A percentile compares a stretch with the other conserved stretches of the same genome.
These are phyloP conservation scores for Tanozyma kutaoensis DNA, from an alignment of 805 yeast species.

Conservation along the genomic window DNA sequence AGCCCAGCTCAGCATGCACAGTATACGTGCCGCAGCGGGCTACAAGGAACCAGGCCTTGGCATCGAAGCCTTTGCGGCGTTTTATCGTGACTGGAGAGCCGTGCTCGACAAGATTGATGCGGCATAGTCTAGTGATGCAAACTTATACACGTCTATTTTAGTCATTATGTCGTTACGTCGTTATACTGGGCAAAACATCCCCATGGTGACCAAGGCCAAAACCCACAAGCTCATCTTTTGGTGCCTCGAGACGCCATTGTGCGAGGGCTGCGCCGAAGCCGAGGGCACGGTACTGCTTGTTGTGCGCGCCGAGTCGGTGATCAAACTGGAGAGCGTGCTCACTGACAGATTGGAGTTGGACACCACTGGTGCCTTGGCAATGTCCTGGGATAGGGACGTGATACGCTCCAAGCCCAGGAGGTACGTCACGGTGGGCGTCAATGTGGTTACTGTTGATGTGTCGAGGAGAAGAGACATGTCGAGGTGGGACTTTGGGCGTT, in stretches of 20 bases:
- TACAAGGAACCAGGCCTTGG: slow-evolving; percentile 26
- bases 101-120: slow-evolving; percentile 3
- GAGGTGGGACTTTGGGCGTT: not conserved
- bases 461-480: not conserved
- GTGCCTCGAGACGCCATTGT: too few relatives aligned
- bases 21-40: slow-evolving; percentile 24
- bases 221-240: too few relatives aligned
- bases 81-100: slow-evolving; percentile 15
- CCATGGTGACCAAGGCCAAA: too few relatives aligned
- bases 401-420: not conserved
- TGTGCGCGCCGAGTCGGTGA: too few relatives aligned
- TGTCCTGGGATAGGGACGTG: not conserved
- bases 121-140: too few relatives aligned
- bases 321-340: too few relatives aligned
- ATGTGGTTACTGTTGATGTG: not conserved
- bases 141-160: too few relatives aligned
- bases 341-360: too few relatives aligned
- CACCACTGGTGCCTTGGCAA: not conserved
- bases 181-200: too few relatives aligned
- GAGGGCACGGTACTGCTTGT: too few relatives aligned
- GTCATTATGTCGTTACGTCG: too few relatives aligned
- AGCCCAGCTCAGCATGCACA: slow-evolving; percentile 30
- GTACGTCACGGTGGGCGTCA: not conserved
- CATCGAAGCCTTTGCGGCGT: slow-evolving; percentile 15
- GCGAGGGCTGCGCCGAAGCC: too few relatives aligned